A percentile compares a stretch with the other conserved stretches of the same genome.
phyloP scores from a whole-genome alignment of 2,329 filamentous ascomycete genomes.

The Leptographium wingfieldii region DNA sequence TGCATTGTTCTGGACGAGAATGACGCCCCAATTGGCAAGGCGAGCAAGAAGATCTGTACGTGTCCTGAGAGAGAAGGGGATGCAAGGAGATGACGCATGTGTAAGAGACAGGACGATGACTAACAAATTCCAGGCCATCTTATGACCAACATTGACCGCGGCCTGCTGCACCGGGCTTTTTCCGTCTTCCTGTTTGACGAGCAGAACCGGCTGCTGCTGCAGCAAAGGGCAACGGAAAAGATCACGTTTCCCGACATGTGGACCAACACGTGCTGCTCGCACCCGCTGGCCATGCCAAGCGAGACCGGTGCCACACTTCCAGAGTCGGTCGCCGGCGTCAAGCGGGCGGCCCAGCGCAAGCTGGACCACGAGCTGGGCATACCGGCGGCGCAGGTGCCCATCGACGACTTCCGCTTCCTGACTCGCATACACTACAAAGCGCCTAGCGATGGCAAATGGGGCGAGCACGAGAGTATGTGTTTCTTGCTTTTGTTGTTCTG shows the following conservation, averaged over 20 bases:
- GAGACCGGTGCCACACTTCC: conserved; percentile 78
- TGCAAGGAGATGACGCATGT: neutral
- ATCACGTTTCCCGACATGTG: conserved; percentile 99
- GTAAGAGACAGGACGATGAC: neutral
- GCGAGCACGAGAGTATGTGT: conserved; percentile 79
- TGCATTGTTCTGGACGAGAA: conserved; percentile 94
- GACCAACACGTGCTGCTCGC: conserved; percentile 99
- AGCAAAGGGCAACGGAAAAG: conserved; percentile 92
- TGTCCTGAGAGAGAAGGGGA: conserved; percentile 12
- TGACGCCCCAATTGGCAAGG: conserved; percentile 85
- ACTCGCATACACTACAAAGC: conserved; percentile 98
- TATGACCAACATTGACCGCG: conserved; percentile 97
- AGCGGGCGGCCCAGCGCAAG: conserved; percentile 85
- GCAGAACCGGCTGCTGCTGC: conserved; percentile 80
- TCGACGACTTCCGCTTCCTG: conserved; percentile 86
- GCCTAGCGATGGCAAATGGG: conserved; percentile 94
- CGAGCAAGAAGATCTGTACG: conserved; percentile 95
- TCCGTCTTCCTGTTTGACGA: conserved; percentile 97
- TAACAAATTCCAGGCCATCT: conserved; percentile 59
- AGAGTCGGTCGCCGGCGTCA: conserved; percentile 73
- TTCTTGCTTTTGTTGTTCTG: neutral
- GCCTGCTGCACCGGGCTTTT: conserved; percentile 91
- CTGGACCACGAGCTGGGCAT: conserved; percentile 92
- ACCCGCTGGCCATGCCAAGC: conserved; percentile 79
- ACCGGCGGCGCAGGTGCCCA: conserved; percentile 72